Evolutionary conservation across 176 grass and related monocot genomes (phyloP).

Genomic region (Hyparrhenia diplandra): DNA sequence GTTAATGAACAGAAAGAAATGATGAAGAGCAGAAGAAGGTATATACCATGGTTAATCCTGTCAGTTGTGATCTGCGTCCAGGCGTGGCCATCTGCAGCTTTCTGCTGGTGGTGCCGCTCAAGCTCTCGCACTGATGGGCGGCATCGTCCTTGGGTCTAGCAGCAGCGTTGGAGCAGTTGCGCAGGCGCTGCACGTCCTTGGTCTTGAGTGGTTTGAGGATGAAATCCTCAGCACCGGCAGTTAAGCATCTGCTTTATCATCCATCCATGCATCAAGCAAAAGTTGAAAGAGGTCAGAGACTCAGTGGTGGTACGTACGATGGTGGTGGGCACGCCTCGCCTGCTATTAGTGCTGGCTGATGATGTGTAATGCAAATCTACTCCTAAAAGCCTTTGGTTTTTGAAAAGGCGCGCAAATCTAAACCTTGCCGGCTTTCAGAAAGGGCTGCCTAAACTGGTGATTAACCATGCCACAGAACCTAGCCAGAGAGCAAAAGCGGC

Average conservation of each 20-base stretch:
- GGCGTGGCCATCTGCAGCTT: background rate
- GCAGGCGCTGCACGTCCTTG: conserved; percentile 67
- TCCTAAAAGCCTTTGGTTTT: background rate
- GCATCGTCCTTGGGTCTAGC: background rate
- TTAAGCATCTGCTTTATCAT: conserved; percentile 42
- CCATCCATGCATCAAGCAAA: background rate
- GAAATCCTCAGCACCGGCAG: conserved; percentile 81
- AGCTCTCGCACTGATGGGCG: background rate
- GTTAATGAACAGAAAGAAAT: background rate
- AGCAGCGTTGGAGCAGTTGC: conserved; percentile 28
- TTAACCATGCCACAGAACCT: background rate
- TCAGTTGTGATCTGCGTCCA: conserved; percentile 32
- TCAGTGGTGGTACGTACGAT: background rate
- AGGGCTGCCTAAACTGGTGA: background rate
- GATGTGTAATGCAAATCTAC: conserved; percentile 24
- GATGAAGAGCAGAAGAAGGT: background rate
- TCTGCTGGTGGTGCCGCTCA: background rate
- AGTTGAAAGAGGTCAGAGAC: background rate
- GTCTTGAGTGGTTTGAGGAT: conserved; percentile 74
- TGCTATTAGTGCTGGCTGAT: conserved; percentile 8
- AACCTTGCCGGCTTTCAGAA: background rate
- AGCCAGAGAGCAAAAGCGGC: conserved; percentile 19
- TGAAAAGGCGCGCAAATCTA: conserved; percentile 36
- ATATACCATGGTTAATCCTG: conserved; percentile 51
- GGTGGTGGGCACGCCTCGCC: background rate